Conservation (phyloP, 2,329 filamentous ascomycete species). For the Alternaria postmessia region DNA sequence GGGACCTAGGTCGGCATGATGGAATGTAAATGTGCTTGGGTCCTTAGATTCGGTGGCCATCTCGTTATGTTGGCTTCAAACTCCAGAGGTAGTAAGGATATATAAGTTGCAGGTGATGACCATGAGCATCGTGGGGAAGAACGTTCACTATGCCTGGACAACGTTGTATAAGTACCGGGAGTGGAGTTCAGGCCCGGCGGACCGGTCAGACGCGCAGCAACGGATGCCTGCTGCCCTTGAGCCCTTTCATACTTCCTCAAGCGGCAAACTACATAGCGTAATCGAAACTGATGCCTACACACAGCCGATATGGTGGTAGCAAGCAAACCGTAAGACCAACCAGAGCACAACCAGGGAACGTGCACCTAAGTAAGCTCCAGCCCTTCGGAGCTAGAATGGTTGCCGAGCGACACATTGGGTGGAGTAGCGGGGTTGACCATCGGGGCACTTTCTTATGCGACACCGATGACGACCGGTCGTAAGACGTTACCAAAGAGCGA, state of each 20-base stretch:
- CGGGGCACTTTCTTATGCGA: neutral
- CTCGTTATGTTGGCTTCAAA: neutral
- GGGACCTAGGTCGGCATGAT: constrained; percentile 26
- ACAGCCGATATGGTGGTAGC: neutral
- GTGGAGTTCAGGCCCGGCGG: neutral
- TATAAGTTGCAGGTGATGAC: neutral
- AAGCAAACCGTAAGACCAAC: neutral
- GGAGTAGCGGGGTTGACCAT: neutral
- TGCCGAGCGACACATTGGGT: neutral
- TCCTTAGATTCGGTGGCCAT: neutral
- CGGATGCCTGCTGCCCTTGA: neutral
- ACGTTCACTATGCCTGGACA: neutral
- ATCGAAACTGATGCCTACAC: neutral
- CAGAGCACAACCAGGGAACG: neutral
- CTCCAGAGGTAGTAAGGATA: no score
- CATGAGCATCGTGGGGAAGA: neutral
- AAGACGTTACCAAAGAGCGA: neutral
- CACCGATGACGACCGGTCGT: neutral
- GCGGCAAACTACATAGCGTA: neutral
- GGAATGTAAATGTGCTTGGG: constrained; percentile 22
- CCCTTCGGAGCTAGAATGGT: neutral
- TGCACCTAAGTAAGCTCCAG: neutral
- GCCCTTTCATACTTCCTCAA: neutral
- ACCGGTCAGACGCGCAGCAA: neutral
- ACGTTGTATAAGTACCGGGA: neutral